Evolutionary conservation across 768 basidiomycete genomes (phyloP), one percentile per base, ranked within the genome.

Genomic region (Hygrophorus pudorinus): DNA sequence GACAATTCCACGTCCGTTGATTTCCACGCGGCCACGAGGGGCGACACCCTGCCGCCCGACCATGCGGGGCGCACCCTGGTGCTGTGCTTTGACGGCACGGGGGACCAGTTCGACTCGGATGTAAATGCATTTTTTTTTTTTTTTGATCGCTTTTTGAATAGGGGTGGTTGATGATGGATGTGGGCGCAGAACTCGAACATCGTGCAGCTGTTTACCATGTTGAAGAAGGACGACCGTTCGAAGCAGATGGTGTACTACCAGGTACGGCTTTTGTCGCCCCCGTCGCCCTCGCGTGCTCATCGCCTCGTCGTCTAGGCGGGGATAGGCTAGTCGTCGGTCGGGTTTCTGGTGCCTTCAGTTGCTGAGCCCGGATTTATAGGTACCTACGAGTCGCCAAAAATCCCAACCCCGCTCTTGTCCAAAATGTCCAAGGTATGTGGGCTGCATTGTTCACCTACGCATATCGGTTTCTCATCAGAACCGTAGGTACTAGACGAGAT

Each of bases 51-150:
- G 21, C 75, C 76, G 8, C 66, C 67, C 6, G 48, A 57, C 5
- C 65, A 68, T 44, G 17, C 47, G 3, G 39, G 56, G 16, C 65
- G 75, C 2, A 75, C 70, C 0, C 63, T 78, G 32, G 56, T 76
- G 8, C 55, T 78, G 1, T 77, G 75, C 51, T 77, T 78, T 48
- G 76, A 78, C 54, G 76, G 76, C 2, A 77, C 75, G 1, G 71
- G 72, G 4, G 70, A 73, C 49, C 67, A 74, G 49, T 75, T 73
- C 46, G 69, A 72, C 50, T 54, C 59, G 4, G 71, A 74, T 51
- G 34, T 43, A 17, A 16, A 31, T 32, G 13, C 11, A 5, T 21
- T 5, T 31, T 42, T 21, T 8, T 9, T 9, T 10, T 42, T 29
- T 7, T 7, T 14, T 11, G 7, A n/a, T 16, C 27, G 28, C 27